Evolutionary conservation across 139 green algal species (phyloP), one percentile per base, ranked within the genome.

Genomic region (Closterium sp.): DNA sequence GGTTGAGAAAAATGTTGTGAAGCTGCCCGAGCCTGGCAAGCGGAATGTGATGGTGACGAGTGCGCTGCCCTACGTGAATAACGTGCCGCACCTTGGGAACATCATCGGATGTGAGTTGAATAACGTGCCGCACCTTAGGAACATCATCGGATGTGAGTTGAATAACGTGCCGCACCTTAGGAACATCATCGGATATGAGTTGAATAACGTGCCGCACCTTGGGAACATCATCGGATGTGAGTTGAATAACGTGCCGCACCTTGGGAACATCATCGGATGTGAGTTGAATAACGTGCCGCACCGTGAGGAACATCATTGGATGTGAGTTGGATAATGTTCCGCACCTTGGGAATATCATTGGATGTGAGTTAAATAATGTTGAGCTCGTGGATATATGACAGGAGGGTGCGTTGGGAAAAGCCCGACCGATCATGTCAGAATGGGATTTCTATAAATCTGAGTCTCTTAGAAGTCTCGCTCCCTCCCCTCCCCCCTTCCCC

Each of bases 41-140:
- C 93, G 95, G 34, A 97, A 97, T 89, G 89, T 97, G 21, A 84
- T 97, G 25, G 97, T 99, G 94, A 99, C 98, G 3, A 97, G 94
- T 35, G 98, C 98, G 4, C 96, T 99, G 92, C 98, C 98, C 0
- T 99, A 99, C 91, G 98, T 99, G n/a, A 99, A 99, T 95, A 99
- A 99, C 93, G 97, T 99, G 88, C 98, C 98, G 0, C 98, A 99
- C 92, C 95, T 99, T 85, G 98, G 98, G 86, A 99, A 99, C 96
- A 99, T 99, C 95, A 99, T 99, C 81, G 98, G 97, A 38, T 99
- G 97, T 94, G 89, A 91, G 87, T 64, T 88, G 33, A 30, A 86
- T 7, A 99, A 99, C 92, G 97, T 99, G 88, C 97, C 97, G 0
- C 98, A 99, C 93, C 95, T 87, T 85, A 97, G 98, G 86, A 99